These are phyloP conservation scores for Coemansia sp. DNA, from an alignment of 192 early-diverging fungal species.

Conservation along the genomic window DNA sequence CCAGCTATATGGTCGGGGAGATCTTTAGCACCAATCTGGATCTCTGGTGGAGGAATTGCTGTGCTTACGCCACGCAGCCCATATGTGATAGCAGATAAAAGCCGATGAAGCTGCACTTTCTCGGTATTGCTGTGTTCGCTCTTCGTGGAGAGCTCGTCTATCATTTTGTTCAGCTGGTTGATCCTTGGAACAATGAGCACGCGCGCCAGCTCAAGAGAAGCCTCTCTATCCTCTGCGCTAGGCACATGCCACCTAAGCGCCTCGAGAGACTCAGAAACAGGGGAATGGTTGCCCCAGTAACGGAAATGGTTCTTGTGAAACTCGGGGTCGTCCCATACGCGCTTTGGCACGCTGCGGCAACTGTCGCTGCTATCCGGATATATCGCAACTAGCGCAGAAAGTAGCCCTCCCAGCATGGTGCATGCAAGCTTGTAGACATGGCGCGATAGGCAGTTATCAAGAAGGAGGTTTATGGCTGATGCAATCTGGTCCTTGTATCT, in stretches of 20 bases:
- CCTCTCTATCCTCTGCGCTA: slow-evolving; percentile 62
- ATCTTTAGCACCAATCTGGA: slow-evolving; percentile 6
- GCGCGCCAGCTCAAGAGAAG: slow-evolving; percentile 66
- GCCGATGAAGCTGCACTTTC: slow-evolving; percentile 37
- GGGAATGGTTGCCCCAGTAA: slow-evolving; percentile 71
- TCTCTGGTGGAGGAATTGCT: slow-evolving; percentile 31
- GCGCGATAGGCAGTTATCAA: slow-evolving; percentile 35
- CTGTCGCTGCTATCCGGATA: slow-evolving; percentile 5
- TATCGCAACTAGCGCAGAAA: background rate
- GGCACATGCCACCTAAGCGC: slow-evolving; percentile 79
- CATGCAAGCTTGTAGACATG: slow-evolving; percentile 37
- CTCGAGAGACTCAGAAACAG: slow-evolving; percentile 51
- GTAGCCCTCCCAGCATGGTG: slow-evolving; percentile 8
- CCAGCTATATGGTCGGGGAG: slow-evolving; percentile 22
- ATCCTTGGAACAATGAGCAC: slow-evolving; percentile 52
- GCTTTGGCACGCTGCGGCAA: slow-evolving; percentile 35
- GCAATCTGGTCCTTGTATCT: slow-evolving; percentile 25
- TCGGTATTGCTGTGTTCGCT: slow-evolving; percentile 23
- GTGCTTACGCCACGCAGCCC: slow-evolving; percentile 32
- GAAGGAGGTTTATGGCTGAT: slow-evolving; percentile 23
- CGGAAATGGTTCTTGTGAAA: slow-evolving; percentile 68
- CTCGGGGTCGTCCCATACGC: slow-evolving; percentile 41
- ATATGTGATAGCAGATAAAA: slow-evolving; percentile 18
- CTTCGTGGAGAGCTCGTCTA: slow-evolving; percentile 9
- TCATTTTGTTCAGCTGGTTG: slow-evolving; percentile 20